Evolutionary conservation across 805 yeast species (phyloP), one percentile per base, ranked within the genome.

Genomic region (Starmerella powellii): DNA sequence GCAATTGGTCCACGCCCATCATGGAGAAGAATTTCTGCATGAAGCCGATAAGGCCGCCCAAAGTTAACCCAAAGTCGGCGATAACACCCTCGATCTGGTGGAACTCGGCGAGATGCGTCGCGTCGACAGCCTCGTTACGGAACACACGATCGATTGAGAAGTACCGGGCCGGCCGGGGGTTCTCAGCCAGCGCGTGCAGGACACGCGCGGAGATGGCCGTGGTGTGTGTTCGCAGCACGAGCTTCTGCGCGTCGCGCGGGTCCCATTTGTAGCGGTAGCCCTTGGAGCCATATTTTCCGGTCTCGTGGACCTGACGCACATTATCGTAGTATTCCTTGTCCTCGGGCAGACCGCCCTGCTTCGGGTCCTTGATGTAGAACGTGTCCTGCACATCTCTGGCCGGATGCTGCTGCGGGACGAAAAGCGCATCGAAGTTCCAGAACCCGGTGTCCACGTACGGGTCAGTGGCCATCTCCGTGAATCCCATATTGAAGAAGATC

Each of bases 71-170:
- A 65, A 85, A 88, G 62, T 94, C 98, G 26, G 97, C 98, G 59
- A 91, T 72, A 41, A 91, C 98, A 70, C 99, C 99, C 68, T 91
- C 99, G 49, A 91, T 94, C 69, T 91, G 99, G 66, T 91, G 97
- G 73, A 91, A 91, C 68, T 91, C 99, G 31, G 98, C 98, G 66
- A 91, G 75, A 64, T 91, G 99, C 15, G 99, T 91, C 40, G 97
- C 97, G 63, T 91, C 99, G 40, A 91, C 99, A 23, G 99, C 97
- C 70, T 91, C 99, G 63, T 91, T 91, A 70, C 99, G 84, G 83
- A 91, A 91, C 47, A 91, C 99, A 61, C 96, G 78, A 64, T 91
- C 99, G 57, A 91, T 93, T 37, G 95, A 83, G 70, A 91, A 91
- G 60, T 85, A 72, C 67, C 97, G 77, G 8, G 81, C 73, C 45